Base-by-base conservation (phyloP, 116 monocot genomes). In the Posidonia oceanica region DNA sequence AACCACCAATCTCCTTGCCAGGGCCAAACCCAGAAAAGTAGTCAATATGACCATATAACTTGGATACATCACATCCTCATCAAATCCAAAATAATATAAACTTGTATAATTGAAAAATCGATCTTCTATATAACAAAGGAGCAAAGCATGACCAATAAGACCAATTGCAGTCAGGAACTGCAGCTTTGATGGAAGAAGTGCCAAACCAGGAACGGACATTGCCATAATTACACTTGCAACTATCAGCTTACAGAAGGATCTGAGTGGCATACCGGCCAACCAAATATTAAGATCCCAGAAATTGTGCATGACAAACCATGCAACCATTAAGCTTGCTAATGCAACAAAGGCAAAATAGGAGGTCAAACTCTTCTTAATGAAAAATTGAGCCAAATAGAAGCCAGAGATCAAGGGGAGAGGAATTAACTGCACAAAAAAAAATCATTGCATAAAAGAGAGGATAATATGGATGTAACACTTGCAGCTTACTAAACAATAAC, bases 281-380 rank as follows among this genome's bases (percentile, higher is more conserved):
- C 98, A 98, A 67, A 98, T 98, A 81, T 88, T 98, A 39, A 98
- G 90, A 81, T 90, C 93, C 98, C 98, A 98, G 64, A 78, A 98
- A 68, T 98, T 93, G 70, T 88, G 90, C 48, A 87, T 65, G 42
- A 98, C 84, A 93, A 98, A 98, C 98, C 98, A 98, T 56, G 78
- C 77, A 20, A 90, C 86, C 88, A 98, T 90, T 68, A 93, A 76
- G 72, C 87, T 93, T 72, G 83, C 89, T 51, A 98, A 72, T 55
- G 79, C 40, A 0, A 87, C 93, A 69, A 88, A 98, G 20, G 77
- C 68, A 72, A 98, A 98, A 76, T 98, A 98, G n/a, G 93, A 98
- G 22, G 87, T 73, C 61, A 93, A 54, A 68, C 90, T 93, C 75
- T 88, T 98, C 77, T 87, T 93, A 20, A 88, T 93, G 80, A 98